Evolutionary conservation across 2,329 filamentous ascomycete species (phyloP), one percentile per base, ranked within the genome.

Genomic region (Chaetomiaceae sp.): DNA sequence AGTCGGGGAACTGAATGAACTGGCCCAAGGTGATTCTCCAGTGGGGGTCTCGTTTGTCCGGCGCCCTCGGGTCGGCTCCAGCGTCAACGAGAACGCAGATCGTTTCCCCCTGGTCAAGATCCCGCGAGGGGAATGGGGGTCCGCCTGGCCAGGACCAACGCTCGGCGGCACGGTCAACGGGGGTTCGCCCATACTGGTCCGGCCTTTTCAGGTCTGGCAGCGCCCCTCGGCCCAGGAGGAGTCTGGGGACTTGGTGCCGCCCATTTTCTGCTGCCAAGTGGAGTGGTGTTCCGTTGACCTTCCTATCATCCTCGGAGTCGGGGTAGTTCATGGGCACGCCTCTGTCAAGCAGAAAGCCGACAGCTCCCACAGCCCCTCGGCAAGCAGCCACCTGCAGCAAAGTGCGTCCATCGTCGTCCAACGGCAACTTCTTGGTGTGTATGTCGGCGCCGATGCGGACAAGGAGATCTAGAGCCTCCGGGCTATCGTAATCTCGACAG

Each of bases 261-360:
- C 46, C 46, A 11, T 48, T 48, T 15, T 3, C 34, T 3, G 46
- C 46, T 12, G 46, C 46, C 46, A 5, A 40, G 46, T 48, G 25
- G 23, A 48, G 36, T 6, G 36, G 46, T 3, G 36, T 33, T 29
- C 46, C 46, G 12, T 39, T 48, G 46, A 48, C 12, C 2, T 39
- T 4, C 4, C 17, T 17, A n/a, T 14, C 23, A 6, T 39, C 17
- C 15, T n/a, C 14, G 46, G n/a, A n/a, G 11, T 6, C 9, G 14
- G 46, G 39, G 22, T 48, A 48, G 17, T 48, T 48, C 36, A 48
- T 48, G 22, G 46, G 36, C 11, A 48, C 46, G 22, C 23, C 46
- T 31, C 46, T 29, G 14, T 48, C 46, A 12, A 48, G 25, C 12
- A 48, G 46, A 39, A 48, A 48, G n/a, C 23, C 11, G 17, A 40